A percentile compares a stretch with the other conserved stretches of the same genome.
Evolutionary conservation across 805 yeast genomes (phyloP).

Genomic region (Saturnispora serradocipensis): DNA sequence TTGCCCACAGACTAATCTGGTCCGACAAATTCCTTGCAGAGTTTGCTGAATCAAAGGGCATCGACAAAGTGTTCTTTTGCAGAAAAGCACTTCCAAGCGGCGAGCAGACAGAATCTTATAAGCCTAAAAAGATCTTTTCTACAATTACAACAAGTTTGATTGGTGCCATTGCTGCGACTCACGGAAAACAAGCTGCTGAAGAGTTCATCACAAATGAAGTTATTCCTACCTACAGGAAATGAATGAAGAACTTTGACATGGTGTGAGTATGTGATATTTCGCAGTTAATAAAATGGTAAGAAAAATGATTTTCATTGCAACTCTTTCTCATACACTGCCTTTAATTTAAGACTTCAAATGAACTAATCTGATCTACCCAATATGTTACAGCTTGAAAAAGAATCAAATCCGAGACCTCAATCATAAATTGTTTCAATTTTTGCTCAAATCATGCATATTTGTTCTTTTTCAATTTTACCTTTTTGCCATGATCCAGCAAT

Average conservation of each 20-base stretch:
- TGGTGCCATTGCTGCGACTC: conserved; percentile 57
- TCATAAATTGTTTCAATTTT: too few relatives aligned
- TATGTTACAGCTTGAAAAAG: not conserved
- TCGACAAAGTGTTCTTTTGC: conserved; percentile 58
- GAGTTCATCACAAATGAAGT: conserved; percentile 48
- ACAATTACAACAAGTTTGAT: conserved; percentile 38
- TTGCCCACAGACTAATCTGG: conserved; percentile 40
- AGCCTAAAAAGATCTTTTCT: conserved; percentile 24
- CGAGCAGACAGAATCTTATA: conserved; percentile 26
- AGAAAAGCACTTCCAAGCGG: conserved; percentile 31
- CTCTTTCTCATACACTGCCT: not conserved
- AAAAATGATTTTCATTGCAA: too few relatives aligned
- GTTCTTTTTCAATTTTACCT: too few relatives aligned
- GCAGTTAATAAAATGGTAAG: not conserved
- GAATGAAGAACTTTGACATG: not conserved
- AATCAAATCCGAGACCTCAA: not conserved
- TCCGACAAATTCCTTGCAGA: conserved; percentile 43
- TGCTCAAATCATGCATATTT: not conserved
- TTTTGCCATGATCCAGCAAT: not conserved
- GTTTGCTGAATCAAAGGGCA: conserved; percentile 39
- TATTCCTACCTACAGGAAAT: conserved; percentile 12
- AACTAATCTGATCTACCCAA: too few relatives aligned
- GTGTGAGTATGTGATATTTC: not conserved
- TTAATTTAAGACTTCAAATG: too few relatives aligned
- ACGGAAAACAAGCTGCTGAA: conserved; percentile 53